These are phyloP conservation scores for Lactarius vividus DNA, from an alignment of 768 basidiomycete genomes.

Conservation along the genomic window DNA sequence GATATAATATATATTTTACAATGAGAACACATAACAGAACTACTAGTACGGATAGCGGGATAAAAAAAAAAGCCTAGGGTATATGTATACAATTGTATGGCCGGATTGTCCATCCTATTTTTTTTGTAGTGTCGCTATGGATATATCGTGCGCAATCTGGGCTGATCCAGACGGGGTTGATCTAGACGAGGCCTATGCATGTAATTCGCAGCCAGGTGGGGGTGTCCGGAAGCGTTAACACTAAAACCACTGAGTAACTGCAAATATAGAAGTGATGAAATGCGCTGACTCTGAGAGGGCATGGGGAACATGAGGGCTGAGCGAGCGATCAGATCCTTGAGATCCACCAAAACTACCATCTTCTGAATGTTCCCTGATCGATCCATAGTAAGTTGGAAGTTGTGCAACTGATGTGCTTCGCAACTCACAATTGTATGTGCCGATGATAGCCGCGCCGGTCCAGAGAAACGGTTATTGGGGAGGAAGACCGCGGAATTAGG, in stretches of 20 bases:
- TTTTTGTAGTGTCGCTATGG: constrained; percentile 5
- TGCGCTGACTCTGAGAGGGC: constrained; percentile 17
- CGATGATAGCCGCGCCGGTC: constrained; percentile 22
- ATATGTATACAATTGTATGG: neutral
- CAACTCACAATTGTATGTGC: constrained; percentile 19
- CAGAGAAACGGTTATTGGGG: constrained; percentile 24
- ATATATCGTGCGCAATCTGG: constrained; percentile 25
- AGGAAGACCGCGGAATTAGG: constrained; percentile 8
- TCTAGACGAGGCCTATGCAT: constrained; percentile 1
- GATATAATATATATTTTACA: constrained; percentile 9
- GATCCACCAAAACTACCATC: constrained; percentile 20
- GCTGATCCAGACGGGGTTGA: neutral
- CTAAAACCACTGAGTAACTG: constrained; percentile 9
- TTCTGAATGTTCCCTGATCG: constrained; percentile 20
- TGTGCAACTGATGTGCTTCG: neutral
- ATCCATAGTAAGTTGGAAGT: neutral
- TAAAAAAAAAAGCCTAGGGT: constrained; percentile 7
- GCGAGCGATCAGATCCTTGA: constrained; percentile 15
- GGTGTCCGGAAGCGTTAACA: neutral
- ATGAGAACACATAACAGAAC: neutral
- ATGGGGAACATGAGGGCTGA: constrained; percentile 11
- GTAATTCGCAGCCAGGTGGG: neutral
- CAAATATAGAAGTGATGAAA: neutral
- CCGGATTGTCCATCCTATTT: neutral
- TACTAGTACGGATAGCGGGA: constrained; percentile 12